Evolutionary conservation across 2,329 filamentous ascomycete genomes (phyloP).

Genomic region (Diplocarpon rosae): DNA sequence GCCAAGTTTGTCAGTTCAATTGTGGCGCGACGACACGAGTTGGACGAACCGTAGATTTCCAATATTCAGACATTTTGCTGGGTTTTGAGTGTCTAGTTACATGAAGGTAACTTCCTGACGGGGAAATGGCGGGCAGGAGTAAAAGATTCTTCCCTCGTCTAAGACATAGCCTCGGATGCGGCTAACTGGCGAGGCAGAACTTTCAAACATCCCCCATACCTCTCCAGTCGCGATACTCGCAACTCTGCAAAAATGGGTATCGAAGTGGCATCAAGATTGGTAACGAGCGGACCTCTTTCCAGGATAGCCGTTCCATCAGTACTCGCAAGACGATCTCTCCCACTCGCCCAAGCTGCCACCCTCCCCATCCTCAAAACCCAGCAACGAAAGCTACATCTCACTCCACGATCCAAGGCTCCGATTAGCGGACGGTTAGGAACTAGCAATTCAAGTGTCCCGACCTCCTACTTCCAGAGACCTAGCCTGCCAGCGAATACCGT

Average conservation of each 20-base stretch:
- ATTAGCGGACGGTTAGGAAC: conserved; percentile 24
- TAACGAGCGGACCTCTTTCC: not conserved
- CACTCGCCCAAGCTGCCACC: conserved; percentile 15
- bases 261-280: too few species aligned
- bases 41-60: conserved; percentile 72
- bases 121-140: not conserved
- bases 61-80: conserved; percentile 79
- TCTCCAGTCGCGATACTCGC: too few species aligned
- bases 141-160: conserved; percentile 9
- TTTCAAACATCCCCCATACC: not conserved
- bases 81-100: not conserved
- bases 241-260: too few species aligned
- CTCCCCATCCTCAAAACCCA: conserved; percentile 12
- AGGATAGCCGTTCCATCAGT: not conserved
- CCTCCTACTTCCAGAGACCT: conserved; percentile 70
- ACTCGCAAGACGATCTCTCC: conserved; percentile 12
- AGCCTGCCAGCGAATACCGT: conserved; percentile 85
- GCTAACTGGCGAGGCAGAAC: conserved; percentile 1
- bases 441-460: conserved; percentile 35
- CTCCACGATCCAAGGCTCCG: conserved; percentile 16
- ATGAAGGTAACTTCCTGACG: not conserved
- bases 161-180: conserved; percentile 13
- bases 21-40: not conserved
- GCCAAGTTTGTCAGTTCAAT: conserved; percentile 10
- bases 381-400: conserved; percentile 20